Evolutionary conservation across 129 eudicot species (phyloP).

Genomic region (Glebionis coronaria): DNA sequence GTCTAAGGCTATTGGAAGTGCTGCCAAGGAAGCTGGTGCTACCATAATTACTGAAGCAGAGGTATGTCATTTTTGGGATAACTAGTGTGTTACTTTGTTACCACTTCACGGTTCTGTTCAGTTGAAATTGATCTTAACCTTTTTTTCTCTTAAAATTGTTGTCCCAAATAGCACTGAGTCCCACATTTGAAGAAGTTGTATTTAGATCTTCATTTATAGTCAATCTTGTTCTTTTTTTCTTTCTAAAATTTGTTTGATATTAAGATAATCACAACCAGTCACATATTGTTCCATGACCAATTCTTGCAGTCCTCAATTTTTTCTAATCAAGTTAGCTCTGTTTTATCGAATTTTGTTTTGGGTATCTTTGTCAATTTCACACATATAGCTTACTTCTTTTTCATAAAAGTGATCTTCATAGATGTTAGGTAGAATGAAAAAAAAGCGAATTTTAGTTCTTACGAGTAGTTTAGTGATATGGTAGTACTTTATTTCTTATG

Average conservation of each 20-base stretch:
- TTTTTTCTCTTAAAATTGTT: neutral
- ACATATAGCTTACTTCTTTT: too few species aligned
- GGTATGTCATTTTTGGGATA: constrained; percentile 42
- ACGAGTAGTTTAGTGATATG: too few species aligned
- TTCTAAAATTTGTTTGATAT: neutral
- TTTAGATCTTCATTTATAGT: neutral
- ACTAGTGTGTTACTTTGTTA: constrained; percentile 13
- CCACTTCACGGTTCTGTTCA: neutral
- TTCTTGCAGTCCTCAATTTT: neutral
- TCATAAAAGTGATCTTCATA: too few species aligned
- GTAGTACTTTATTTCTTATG: constrained; percentile 17
- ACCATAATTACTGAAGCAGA: constrained; percentile 73
- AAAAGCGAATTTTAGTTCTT: too few species aligned
- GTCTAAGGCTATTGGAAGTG: constrained; percentile 72
- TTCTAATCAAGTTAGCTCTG: neutral
- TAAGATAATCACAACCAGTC: neutral
- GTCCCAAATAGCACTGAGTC: constrained; percentile 7
- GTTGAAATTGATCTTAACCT: neutral
- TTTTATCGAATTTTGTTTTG: neutral
- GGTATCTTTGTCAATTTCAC: too few species aligned
- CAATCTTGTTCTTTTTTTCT: neutral
- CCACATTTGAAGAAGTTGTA: neutral
- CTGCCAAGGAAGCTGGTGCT: constrained; percentile 98
- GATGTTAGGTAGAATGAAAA: too few species aligned
- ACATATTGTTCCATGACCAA: neutral